Percentiles rank a stretch among this genome's conserved stretches.
These are phyloP conservation scores for Botryotinia globosa DNA, from an alignment of 2,329 filamentous ascomycete genomes.

Conservation along the genomic window DNA sequence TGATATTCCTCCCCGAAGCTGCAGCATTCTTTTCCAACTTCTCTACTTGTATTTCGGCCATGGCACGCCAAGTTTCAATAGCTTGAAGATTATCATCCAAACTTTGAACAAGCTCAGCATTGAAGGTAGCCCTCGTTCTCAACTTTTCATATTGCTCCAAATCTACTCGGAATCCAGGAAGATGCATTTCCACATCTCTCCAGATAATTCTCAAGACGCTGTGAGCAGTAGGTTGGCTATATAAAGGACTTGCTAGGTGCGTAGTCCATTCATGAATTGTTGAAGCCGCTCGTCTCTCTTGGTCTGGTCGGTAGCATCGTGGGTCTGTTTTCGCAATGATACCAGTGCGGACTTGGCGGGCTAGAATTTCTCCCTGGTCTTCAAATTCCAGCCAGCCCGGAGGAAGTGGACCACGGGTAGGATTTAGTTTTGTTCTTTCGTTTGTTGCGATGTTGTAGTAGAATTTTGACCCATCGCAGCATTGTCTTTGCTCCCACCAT, in stretches of 20 bases:
- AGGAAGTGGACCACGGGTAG: neutral
- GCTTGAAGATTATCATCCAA: slow-evolving; percentile 15
- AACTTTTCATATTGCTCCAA: slow-evolving; percentile 2
- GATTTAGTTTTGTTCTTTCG: slow-evolving; percentile 16
- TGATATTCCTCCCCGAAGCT: neutral
- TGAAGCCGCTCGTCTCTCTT: slow-evolving; percentile 6
- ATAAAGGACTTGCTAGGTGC: slow-evolving; percentile 11
- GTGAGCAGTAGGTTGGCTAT: slow-evolving; percentile 9
- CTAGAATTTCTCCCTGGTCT: slow-evolving; percentile 6
- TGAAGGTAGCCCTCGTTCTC: neutral
- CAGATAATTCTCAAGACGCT: slow-evolving; percentile 12
- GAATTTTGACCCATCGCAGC: slow-evolving; percentile 13
- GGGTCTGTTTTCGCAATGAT: slow-evolving; percentile 18
- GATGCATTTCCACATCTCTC: slow-evolving; percentile 19
- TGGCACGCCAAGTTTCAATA: slow-evolving; percentile 14
- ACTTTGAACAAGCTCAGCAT: neutral
- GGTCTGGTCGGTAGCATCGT: neutral
- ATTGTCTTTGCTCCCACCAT: slow-evolving; percentile 19
- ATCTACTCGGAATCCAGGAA: neutral
- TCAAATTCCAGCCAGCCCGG: slow-evolving; percentile 1
- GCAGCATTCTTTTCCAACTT: slow-evolving; percentile 8
- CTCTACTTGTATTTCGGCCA: slow-evolving; percentile 10
- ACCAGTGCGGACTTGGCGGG: slow-evolving; percentile 12
- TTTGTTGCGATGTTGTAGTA: slow-evolving; percentile 18
- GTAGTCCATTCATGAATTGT: slow-evolving; percentile 18